A percentile compares a stretch with the other conserved stretches of the same genome.
Conservation (phyloP, 345 rosid genomes). For the Cardamine chenopodiifolia region DNA sequence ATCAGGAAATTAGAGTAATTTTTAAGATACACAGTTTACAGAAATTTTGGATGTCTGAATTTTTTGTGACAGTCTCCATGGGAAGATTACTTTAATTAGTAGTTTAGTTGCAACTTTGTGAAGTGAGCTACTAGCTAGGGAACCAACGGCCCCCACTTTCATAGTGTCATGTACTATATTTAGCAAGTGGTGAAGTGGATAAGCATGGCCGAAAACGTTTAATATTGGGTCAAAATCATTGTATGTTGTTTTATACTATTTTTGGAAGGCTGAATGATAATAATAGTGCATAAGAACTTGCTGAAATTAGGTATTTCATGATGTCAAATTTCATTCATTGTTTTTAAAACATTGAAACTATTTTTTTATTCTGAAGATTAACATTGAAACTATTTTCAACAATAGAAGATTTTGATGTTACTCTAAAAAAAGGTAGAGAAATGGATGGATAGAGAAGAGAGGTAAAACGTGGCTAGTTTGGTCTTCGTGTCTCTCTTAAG, state of each 20-base stretch:
- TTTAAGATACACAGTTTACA: not conserved
- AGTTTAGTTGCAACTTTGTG: slow-evolving; percentile 8
- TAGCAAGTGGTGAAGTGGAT: slow-evolving; percentile 30
- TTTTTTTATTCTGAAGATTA: too few species aligned
- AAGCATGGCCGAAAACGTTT: slow-evolving; percentile 3
- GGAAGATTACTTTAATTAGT: slow-evolving; percentile 15
- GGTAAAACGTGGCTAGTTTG: slow-evolving; percentile 28
- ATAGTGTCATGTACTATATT: slow-evolving; percentile 21
- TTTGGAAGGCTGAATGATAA: not conserved
- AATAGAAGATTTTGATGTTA: not conserved
- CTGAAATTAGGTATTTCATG: not conserved
- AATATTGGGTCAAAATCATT: slow-evolving; percentile 9
- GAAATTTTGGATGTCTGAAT: not conserved
- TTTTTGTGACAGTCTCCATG: not conserved
- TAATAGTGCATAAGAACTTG: slow-evolving; percentile 6
- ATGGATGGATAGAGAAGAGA: not conserved
- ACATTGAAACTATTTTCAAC: not conserved
- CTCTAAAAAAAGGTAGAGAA: not conserved
- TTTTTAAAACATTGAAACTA: not conserved
- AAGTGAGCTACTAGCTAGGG: slow-evolving; percentile 14
- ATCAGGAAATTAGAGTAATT: not conserved
- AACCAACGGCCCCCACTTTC: slow-evolving; percentile 28
- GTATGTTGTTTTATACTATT: not conserved
- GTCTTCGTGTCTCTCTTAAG: slow-evolving; percentile 41
- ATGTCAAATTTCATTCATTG: slow-evolving; percentile 11